A percentile compares a stretch with the other conserved stretches of the same genome.
These are phyloP conservation scores for Hanseniaspora vineae DNA, from an alignment of 805 yeast species.

Conservation along the genomic window DNA sequence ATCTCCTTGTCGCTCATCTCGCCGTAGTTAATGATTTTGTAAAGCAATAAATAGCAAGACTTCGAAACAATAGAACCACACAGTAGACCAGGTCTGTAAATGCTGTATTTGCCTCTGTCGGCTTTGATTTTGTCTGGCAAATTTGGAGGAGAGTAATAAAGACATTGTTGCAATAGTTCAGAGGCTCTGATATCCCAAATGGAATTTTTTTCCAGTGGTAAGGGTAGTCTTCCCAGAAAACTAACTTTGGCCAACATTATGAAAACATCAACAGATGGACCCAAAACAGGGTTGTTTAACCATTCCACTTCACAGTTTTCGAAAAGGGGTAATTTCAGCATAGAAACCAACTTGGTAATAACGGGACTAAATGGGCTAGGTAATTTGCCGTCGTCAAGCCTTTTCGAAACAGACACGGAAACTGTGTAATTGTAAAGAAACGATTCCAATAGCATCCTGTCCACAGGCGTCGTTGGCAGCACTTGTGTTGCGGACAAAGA, in stretches of 20 bases:
- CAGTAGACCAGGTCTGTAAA: conserved; percentile 11
- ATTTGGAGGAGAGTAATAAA: conserved; percentile 12
- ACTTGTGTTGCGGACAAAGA: too few relatives aligned
- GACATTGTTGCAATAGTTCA: conserved; percentile 10
- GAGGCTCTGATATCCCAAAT: conserved; percentile 10
- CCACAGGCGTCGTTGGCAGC: conserved; percentile 6
- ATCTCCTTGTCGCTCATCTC: conserved; percentile 6
- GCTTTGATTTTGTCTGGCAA: conserved; percentile 11
- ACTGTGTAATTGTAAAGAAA: conserved; percentile 14
- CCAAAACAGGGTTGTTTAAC: conserved; percentile 32
- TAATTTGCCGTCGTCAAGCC: conserved; percentile 5
- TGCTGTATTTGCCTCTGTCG: conserved; percentile 9
- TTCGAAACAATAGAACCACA: conserved; percentile 13
- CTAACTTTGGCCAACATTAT: conserved; percentile 28
- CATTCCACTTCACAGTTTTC: conserved; percentile 21
- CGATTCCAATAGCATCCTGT: conserved; percentile 12
- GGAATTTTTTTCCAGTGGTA: conserved; percentile 7
- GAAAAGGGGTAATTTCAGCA: conserved; percentile 14
- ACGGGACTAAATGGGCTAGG: conserved; percentile 11
- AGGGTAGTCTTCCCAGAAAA: conserved; percentile 22
- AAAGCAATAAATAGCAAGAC: conserved; percentile 11
- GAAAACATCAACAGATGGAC: conserved; percentile 26
- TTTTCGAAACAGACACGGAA: conserved; percentile 10
- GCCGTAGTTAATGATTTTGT: conserved; percentile 8
- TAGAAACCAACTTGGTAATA: conserved; percentile 7